Evolutionary conservation across 352 stramenopile genomes (phyloP).

Genomic region (Phytophthora meadii): DNA sequence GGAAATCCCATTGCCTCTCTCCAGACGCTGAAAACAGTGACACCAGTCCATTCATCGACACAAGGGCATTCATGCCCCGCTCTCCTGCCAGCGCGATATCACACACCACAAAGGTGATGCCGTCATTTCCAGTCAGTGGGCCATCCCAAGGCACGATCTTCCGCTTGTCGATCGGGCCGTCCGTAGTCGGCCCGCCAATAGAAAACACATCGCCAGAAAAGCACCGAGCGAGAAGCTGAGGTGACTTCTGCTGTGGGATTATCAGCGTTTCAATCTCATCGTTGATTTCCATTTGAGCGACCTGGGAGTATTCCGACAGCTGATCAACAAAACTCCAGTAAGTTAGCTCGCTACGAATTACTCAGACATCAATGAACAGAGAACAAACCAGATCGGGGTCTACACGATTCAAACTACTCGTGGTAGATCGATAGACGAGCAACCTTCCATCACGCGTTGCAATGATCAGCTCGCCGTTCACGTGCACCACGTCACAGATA

Average conservation of each 20-base stretch:
- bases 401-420: not conserved
- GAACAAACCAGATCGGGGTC: constrained; percentile 28
- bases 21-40: constrained; percentile 44
- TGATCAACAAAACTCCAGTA: constrained; percentile 23
- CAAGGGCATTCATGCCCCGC: constrained; percentile 40
- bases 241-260: constrained; percentile 28
- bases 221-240: constrained; percentile 54
- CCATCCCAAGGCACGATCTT: constrained; percentile 43
- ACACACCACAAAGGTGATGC: constrained; percentile 58
- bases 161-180: constrained; percentile 16
- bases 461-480: constrained; percentile 64
- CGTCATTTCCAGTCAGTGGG: constrained; percentile 28
- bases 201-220: constrained; percentile 64
- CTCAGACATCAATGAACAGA: not conserved
- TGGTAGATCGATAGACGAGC: constrained; percentile 52
- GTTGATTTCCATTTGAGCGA: constrained; percentile 61
- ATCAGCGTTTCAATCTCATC: constrained; percentile 69
- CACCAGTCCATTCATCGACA: constrained; percentile 47
- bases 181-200: constrained; percentile 2
- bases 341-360: not conserved
- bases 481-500: constrained; percentile 62
- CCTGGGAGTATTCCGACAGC: constrained; percentile 57
- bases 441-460: constrained; percentile 73
- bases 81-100: constrained; percentile 34
- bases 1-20: constrained; percentile 54